A percentile compares a stretch with the other conserved stretches of the same genome.
These are phyloP conservation scores for Phytomonas francai DNA, from an alignment of 208 protist genomes.

Conservation along the genomic window DNA sequence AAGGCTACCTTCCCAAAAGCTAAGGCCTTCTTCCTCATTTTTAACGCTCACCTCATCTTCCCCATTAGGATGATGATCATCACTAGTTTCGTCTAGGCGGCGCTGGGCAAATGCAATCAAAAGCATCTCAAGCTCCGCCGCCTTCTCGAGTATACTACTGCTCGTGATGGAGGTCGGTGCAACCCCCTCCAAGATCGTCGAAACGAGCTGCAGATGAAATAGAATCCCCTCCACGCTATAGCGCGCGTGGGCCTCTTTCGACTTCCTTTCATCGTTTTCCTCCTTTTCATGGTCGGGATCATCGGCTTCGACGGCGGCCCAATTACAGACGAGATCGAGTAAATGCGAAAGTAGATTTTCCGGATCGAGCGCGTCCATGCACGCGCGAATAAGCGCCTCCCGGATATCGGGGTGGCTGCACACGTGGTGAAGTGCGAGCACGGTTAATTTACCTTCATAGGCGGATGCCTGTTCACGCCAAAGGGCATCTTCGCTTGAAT, in stretches of 20 bases:
- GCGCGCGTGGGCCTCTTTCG: not conserved
- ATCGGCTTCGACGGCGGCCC: slow-evolving; percentile 9
- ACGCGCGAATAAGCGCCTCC: slow-evolving; percentile 31
- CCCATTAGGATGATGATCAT: slow-evolving; percentile 5
- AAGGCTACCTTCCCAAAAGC: slow-evolving; percentile 2
- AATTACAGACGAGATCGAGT: slow-evolving; percentile 8
- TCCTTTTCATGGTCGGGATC: not conserved
- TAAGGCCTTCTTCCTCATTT: not conserved
- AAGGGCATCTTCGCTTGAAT: no score
- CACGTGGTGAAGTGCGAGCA: slow-evolving; percentile 26
- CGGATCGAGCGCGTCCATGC: slow-evolving; percentile 44
- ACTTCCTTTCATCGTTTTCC: not conserved
- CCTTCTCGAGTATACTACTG: slow-evolving; percentile 53
- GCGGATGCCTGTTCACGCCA: no score
- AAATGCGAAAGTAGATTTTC: slow-evolving; percentile 42
- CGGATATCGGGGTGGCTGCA: slow-evolving; percentile 35
- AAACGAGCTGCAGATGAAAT: slow-evolving; percentile 54
- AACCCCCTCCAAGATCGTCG: slow-evolving; percentile 55
- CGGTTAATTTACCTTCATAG: no score
- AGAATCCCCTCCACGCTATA: slow-evolving; percentile 23
- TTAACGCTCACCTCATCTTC: slow-evolving; percentile 8
- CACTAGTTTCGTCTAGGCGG: not conserved
- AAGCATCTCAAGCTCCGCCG: slow-evolving; percentile 70
- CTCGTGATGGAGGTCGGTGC: slow-evolving; percentile 56
- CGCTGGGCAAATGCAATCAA: slow-evolving; percentile 31